A percentile compares a stretch with the other conserved stretches of the same genome.
phyloP scores from a whole-genome alignment of 2,329 filamentous ascomycete species.

The Cercospora zeina region DNA sequence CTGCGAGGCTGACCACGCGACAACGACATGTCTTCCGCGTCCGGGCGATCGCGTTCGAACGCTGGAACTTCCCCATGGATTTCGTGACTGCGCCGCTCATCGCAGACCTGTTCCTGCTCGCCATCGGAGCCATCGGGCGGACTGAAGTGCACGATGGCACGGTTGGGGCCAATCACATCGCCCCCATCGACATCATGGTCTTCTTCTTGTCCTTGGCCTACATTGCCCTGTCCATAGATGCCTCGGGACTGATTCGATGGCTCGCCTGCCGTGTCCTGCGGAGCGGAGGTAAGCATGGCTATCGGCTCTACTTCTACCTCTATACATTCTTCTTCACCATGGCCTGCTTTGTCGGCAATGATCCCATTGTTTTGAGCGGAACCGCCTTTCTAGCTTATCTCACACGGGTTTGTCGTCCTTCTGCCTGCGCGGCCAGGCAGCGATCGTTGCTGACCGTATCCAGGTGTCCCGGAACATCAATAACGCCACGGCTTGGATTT shows the following conservation, averaged over 20 bases:
- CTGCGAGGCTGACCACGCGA: constrained; percentile 35
- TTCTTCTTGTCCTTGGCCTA: constrained; percentile 72
- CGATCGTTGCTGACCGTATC: not conserved
- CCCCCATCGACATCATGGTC: constrained; percentile 69
- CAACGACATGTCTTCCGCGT: constrained; percentile 4
- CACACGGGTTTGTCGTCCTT: constrained; percentile 54
- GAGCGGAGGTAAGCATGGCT: constrained; percentile 65
- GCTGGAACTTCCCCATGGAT: constrained; percentile 63
- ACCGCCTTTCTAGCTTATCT: constrained; percentile 75
- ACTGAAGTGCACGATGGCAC: constrained; percentile 69
- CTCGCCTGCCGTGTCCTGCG: constrained; percentile 69
- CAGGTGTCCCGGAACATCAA: constrained; percentile 66
- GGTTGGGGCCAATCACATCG: constrained; percentile 64
- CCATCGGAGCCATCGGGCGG: constrained; percentile 66
- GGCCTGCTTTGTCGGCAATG: constrained; percentile 70
- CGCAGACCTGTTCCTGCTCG: constrained; percentile 69
- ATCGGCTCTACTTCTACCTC: constrained; percentile 69
- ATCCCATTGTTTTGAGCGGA: constrained; percentile 72
- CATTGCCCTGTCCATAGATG: constrained; percentile 75
- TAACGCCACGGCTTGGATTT: constrained; percentile 71
- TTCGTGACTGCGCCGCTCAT: constrained; percentile 71
- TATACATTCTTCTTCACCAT: constrained; percentile 70
- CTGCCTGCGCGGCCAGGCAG: not conserved
- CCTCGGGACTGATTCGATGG: constrained; percentile 71
- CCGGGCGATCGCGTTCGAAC: constrained; percentile 21